Evolutionary conservation across 768 basidiomycete genomes (phyloP).

Genomic region (Mycena epipterygia): DNA sequence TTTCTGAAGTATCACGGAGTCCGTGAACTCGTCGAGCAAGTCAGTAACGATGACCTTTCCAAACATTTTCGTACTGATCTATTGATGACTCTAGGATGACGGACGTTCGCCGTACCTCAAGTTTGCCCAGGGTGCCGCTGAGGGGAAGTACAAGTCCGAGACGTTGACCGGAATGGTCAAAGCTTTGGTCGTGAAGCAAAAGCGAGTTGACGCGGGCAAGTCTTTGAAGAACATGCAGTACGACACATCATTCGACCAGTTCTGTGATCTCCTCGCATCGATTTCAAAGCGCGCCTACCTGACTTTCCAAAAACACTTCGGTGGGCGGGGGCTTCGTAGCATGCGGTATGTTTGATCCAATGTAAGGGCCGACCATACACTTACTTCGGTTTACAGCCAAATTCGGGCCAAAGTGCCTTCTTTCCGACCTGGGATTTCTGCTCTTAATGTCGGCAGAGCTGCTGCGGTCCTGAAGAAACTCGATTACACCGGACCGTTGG

Average conservation of each 20-base stretch:
- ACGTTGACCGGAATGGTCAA: conserved; percentile 38
- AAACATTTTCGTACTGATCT: neutral
- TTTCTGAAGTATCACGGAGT: conserved; percentile 34
- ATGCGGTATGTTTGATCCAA: conserved; percentile 16
- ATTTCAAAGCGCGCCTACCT: conserved; percentile 27
- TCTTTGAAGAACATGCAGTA: conserved; percentile 36
- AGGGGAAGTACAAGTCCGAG: conserved; percentile 34
- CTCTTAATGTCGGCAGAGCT: conserved; percentile 23
- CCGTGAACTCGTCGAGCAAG: conserved; percentile 34
- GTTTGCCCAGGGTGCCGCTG: conserved; percentile 38
- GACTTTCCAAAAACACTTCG: conserved; percentile 32
- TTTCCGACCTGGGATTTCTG: conserved; percentile 30
- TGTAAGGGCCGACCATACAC: neutral
- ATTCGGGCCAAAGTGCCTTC: conserved; percentile 26
- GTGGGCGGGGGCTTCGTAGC: conserved; percentile 33
- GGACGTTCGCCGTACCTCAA: conserved; percentile 34
- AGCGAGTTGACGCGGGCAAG: conserved; percentile 27
- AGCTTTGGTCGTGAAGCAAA: conserved; percentile 32
- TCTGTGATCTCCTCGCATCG: conserved; percentile 35
- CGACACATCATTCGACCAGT: conserved; percentile 25
- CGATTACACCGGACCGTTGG: conserved; percentile 32
- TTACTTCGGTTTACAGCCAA: conserved; percentile 12
- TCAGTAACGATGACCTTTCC: neutral
- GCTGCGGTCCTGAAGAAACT: conserved; percentile 5
- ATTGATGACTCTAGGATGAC: conserved; percentile 27